phyloP scores from a whole-genome alignment of 2,329 filamentous ascomycete genomes.

The Helotiales sp. region DNA sequence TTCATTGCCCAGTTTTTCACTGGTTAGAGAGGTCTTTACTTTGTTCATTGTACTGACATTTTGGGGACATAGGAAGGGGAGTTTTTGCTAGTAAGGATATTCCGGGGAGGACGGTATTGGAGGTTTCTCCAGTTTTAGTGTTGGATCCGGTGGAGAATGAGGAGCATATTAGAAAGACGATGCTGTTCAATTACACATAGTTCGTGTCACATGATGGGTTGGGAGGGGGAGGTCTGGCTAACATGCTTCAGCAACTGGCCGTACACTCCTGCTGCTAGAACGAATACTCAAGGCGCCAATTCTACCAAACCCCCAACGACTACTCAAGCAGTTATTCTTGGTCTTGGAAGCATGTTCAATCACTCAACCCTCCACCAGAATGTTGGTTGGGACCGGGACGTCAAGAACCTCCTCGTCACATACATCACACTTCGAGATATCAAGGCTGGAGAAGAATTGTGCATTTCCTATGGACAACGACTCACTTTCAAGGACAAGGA shows the following conservation, averaged over 20 bases:
- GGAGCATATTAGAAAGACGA: constrained; percentile 54
- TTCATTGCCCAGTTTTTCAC: background rate
- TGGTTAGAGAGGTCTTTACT: background rate
- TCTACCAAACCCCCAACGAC: constrained; percentile 36
- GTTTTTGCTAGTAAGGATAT: constrained; percentile 55
- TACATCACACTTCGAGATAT: constrained; percentile 57
- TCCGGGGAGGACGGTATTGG: constrained; percentile 53
- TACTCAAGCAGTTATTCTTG: constrained; percentile 58
- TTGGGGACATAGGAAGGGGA: constrained; percentile 51
- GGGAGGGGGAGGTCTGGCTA: background rate
- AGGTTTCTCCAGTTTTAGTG: constrained; percentile 57
- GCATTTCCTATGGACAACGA: constrained; percentile 47
- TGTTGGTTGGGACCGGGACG: constrained; percentile 58
- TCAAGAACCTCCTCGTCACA: constrained; percentile 50
- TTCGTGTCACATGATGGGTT: constrained; percentile 39
- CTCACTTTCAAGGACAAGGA: constrained; percentile 47
- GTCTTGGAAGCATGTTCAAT: constrained; percentile 63
- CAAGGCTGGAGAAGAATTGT: constrained; percentile 57
- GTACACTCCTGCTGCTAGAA: constrained; percentile 35
- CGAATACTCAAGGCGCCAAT: constrained; percentile 31
- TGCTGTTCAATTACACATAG: constrained; percentile 62
- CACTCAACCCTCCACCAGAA: constrained; percentile 58
- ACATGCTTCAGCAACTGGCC: constrained; percentile 40
- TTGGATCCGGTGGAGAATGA: constrained; percentile 54
- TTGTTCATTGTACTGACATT: background rate